These are phyloP conservation scores for Candida succiphila DNA, from an alignment of 805 yeast genomes.

Conservation along the genomic window DNA sequence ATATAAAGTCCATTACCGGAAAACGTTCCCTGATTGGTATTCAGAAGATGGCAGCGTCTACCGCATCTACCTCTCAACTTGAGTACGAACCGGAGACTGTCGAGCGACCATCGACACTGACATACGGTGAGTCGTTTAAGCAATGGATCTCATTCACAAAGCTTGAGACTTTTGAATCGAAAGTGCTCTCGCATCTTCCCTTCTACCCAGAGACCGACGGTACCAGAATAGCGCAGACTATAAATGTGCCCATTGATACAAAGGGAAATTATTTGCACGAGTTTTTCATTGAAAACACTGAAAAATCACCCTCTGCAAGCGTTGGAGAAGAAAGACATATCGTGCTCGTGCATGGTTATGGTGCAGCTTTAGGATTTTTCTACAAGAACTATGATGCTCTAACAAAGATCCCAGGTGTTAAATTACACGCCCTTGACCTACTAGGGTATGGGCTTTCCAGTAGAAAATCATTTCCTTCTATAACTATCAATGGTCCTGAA, in stretches of 20 bases:
- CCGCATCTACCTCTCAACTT: background rate
- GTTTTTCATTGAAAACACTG: constrained; percentile 42
- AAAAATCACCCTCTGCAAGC: constrained; percentile 8
- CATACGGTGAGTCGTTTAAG: constrained; percentile 5
- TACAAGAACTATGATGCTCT: constrained; percentile 56
- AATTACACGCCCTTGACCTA: constrained; percentile 60
- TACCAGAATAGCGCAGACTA: constrained; percentile 29
- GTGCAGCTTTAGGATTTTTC: constrained; percentile 80
- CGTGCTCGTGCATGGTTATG: constrained; percentile 85
- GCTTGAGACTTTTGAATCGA: constrained; percentile 21
- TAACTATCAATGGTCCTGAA: constrained; percentile 21
- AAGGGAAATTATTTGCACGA: constrained; percentile 55
- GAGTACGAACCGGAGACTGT: background rate
- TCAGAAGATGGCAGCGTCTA: background rate
- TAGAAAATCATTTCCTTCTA: constrained; percentile 32
- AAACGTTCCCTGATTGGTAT: background rate
- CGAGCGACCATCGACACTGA: background rate
- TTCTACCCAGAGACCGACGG: constrained; percentile 48
- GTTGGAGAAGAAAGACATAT: constrained; percentile 26
- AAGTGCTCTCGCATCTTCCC: constrained; percentile 46
- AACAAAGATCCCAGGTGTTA: constrained; percentile 39
- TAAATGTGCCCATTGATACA: constrained; percentile 46
- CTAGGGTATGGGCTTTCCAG: constrained; percentile 67
- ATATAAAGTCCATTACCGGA: too few relatives aligned
- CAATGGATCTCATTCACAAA: constrained; percentile 17